Percentiles rank a stretch among this genome's conserved stretches.
phyloP scores from a whole-genome alignment of 2,329 filamentous ascomycete genomes.

The Pseudocercospora pini-densiflorae region DNA sequence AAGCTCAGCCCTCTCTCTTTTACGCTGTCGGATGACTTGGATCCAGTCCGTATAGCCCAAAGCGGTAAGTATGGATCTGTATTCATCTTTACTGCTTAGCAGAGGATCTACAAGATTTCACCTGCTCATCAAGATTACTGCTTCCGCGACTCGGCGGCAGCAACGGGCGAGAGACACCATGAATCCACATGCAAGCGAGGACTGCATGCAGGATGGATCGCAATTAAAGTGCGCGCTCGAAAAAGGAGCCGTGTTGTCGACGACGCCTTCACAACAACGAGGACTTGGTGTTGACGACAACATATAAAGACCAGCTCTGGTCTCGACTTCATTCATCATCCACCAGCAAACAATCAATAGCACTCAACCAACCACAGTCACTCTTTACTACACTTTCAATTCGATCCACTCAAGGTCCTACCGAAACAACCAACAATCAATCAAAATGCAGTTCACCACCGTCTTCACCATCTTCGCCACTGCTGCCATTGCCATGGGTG shows the following conservation, averaged over 20 bases:
- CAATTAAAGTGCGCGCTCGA: not conserved
- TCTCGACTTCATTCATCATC: not conserved
- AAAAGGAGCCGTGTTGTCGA: not conserved
- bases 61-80: not conserved
- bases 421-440: conserved; percentile 10
- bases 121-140: not conserved
- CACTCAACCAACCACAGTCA: conserved; percentile 8
- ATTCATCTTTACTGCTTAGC: not conserved
- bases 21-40: not conserved
- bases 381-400: conserved; percentile 1
- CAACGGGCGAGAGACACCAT: not conserved
- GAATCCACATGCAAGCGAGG: not conserved
- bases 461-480: conserved; percentile 15
- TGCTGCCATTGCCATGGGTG: conserved; percentile 9
- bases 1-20: not conserved
- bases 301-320: conserved; percentile 9
- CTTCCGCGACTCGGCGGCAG: not conserved
- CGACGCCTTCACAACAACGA: not conserved
- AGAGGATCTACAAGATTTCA: not conserved
- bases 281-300: not conserved
- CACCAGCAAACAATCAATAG: conserved; percentile 10
- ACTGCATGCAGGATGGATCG: not conserved
- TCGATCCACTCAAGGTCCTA: not conserved
- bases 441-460: conserved; percentile 23
- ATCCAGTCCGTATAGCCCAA: not conserved